phyloP scores from a whole-genome alignment of 345 rosid species.

The Orychophragmus violaceus region DNA sequence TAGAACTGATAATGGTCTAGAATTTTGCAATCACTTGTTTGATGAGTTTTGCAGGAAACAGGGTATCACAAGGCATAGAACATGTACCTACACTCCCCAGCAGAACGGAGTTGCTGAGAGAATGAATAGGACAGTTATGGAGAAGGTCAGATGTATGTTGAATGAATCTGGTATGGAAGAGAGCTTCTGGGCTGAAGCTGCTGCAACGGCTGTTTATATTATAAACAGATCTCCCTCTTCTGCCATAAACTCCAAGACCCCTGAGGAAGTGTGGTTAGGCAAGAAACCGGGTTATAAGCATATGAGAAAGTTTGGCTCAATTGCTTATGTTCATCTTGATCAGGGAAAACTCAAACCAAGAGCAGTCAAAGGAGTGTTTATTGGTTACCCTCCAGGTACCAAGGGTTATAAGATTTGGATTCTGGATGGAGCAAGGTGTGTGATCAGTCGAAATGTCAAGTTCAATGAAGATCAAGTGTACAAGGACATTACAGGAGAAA shows the following conservation, averaged over 20 bases:
- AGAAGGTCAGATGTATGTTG: not conserved
- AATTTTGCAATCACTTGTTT: no score
- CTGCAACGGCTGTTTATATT: not conserved
- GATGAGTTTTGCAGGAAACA: no score
- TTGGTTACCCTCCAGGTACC: not conserved
- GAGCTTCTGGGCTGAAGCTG: not conserved
- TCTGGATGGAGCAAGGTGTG: accelerated
- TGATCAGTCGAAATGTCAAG: not conserved
- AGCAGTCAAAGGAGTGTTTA: not conserved
- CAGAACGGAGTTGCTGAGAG: not conserved
- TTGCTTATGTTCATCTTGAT: not conserved
- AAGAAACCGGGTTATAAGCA: not conserved
- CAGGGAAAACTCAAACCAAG: not conserved
- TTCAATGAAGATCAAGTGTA: not conserved
- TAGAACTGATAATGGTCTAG: no score
- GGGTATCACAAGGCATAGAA: not conserved
- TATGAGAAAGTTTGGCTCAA: not conserved
- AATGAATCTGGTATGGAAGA: not conserved
- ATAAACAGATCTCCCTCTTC: not conserved
- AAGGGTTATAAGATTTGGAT: not conserved
- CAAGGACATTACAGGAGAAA: no score
- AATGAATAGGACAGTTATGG: not conserved
- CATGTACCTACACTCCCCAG: not conserved
- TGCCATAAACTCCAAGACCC: not conserved
- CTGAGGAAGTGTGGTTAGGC: not conserved